Evolutionary conservation across 768 basidiomycete genomes (phyloP).

Genomic region (Boletus sp.): DNA sequence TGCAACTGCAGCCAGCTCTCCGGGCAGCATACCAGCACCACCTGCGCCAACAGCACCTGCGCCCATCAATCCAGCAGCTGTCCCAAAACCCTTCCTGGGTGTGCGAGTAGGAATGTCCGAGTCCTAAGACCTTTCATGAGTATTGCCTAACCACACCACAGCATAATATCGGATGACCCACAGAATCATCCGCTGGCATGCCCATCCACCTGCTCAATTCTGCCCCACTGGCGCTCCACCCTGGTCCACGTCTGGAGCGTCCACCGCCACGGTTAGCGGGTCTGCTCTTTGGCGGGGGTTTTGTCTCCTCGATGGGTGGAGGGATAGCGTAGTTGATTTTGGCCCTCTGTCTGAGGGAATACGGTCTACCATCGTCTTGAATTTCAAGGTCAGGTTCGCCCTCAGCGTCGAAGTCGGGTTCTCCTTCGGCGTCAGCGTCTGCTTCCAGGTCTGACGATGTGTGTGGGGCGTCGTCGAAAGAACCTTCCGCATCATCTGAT

Average conservation of each 20-base stretch:
- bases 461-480: constrained; percentile 52
- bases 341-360: constrained; percentile 60
- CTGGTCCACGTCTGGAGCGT: constrained; percentile 48
- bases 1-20: constrained; percentile 57
- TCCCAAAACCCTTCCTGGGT: constrained; percentile 65
- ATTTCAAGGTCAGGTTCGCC: constrained; percentile 40
- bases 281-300: constrained; percentile 35
- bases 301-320: constrained; percentile 74
- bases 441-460: constrained; percentile 38
- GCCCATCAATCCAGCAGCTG: constrained; percentile 50
- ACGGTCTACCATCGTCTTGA: constrained; percentile 42
- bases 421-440: constrained; percentile 38
- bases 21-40: constrained; percentile 56
- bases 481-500: constrained; percentile 57
- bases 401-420: constrained; percentile 40
- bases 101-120: constrained; percentile 68
- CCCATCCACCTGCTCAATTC: constrained; percentile 80
- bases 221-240: constrained; percentile 79
- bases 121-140: constrained; percentile 44
- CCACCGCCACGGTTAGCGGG: constrained; percentile 39
- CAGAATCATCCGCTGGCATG: constrained; percentile 69
- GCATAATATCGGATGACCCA: constrained; percentile 26
- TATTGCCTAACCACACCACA: neutral
- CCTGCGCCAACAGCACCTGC: constrained; percentile 46
- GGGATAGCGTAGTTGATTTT: constrained; percentile 80